Evolutionary conservation across 179 eudicot species (phyloP), one percentile per base, ranked within the genome.

Genomic region (Silene noctiflora): DNA sequence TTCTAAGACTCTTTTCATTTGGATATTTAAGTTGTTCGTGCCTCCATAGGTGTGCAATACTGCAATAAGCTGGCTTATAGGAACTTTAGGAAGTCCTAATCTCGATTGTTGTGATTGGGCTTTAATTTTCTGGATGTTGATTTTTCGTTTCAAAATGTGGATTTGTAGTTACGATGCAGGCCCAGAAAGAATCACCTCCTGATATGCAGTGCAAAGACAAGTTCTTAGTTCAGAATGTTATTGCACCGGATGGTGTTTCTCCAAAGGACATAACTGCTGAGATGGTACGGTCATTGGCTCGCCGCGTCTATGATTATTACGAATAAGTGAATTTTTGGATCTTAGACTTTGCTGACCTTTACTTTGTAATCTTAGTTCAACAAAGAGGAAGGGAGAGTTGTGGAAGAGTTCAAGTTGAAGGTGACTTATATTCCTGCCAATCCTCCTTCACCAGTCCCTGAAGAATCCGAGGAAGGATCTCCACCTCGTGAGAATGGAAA

Each of bases 181-280:
- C 95, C 7, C 95, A 85, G 73, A 91, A 90, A 77, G 98, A 93
- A 77, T 78, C 89, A 66, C 96, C 98, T 27, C 76, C 84, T 33
- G 95, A 88, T 84, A 81, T 93, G 93, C 98, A 93, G 80, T 87
- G 98, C 86, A 91, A 84, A 87, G 98, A 93, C 86, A 93, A 93
- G 76, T 91, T 93, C 82, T 88, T 91, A 42, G 83, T 93, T 79
- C 98, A 93, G 84, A 88, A 95, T 80, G 93, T 85, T 76, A 58
- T 86, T 60, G 92, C 87, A 58, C 88, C 93, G 21, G 80, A 77
- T 63, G 93, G 87, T 19, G 72, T 78, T 58, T 84, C 89, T 46
- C 29, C 78, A 31, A 93, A 90, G 82, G 98, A 93, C 74, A 56
- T 91, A 29, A 77, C 87, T 29, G 81, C 88, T 19, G 97, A 93